Evolutionary conservation across 2,329 filamentous ascomycete genomes (phyloP).

Genomic region (Sordariomycetes sp.): DNA sequence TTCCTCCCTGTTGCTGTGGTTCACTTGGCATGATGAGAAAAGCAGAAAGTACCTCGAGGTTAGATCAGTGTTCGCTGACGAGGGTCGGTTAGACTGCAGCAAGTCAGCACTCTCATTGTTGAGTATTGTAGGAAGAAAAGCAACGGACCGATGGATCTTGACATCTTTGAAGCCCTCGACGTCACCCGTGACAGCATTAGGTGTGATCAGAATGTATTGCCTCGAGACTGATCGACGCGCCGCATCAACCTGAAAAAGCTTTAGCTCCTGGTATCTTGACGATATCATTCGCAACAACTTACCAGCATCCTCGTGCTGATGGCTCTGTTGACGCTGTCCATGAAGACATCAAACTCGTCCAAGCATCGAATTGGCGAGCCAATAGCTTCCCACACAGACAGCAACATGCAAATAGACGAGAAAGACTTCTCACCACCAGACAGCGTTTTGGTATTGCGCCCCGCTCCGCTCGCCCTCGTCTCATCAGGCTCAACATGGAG

Average conservation of each 20-base stretch:
- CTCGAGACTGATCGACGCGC: constrained; percentile 80
- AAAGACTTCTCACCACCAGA: constrained; percentile 98
- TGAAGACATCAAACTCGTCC: constrained; percentile 98
- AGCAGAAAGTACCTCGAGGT: no score
- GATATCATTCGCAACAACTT: constrained; percentile 25
- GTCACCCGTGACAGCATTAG: constrained; percentile 66
- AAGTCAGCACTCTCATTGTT: not conserved
- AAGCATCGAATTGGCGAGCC: constrained; percentile 89
- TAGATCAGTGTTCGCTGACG: constrained; percentile 39
- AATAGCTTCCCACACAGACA: constrained; percentile 97
- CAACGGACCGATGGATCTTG: constrained; percentile 62
- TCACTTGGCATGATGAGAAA: no score
- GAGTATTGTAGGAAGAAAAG: not conserved
- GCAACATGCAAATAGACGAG: constrained; percentile 85
- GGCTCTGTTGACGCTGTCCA: constrained; percentile 93
- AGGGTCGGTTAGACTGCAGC: constrained; percentile 45
- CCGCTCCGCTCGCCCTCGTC: constrained; percentile 59
- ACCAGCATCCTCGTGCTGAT: constrained; percentile 92
- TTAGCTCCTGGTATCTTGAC: not conserved
- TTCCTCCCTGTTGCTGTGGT: no score
- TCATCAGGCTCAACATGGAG: constrained; percentile 66
- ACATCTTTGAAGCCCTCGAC: constrained; percentile 58
- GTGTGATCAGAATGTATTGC: constrained; percentile 95
- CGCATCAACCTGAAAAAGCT: constrained; percentile 55
- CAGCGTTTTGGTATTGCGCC: constrained; percentile 81